These are phyloP conservation scores for Talaromyces sp. DNA, from an alignment of 2,329 filamentous ascomycete species.

Conservation along the genomic window DNA sequence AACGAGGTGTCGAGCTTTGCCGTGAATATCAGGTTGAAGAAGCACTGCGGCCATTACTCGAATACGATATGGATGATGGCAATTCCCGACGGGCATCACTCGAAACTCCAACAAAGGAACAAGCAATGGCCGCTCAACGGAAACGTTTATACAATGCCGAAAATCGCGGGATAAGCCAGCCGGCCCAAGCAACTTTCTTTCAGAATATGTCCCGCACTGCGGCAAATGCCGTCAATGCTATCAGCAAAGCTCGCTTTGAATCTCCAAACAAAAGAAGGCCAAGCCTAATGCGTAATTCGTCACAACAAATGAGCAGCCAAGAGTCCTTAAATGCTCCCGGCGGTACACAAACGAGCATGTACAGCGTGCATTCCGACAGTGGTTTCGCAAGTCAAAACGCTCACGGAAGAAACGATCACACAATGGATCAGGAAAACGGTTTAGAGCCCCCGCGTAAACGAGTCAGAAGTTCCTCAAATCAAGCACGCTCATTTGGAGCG, in stretches of 20 bases:
- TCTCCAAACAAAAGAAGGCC: conserved; percentile 71
- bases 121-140: conserved; percentile 92
- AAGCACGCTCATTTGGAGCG: conserved; percentile 35
- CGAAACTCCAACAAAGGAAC: conserved; percentile 96
- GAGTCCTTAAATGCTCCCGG: conserved; percentile 62
- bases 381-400: conserved; percentile 62
- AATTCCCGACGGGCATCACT: conserved; percentile 69
- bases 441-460: conserved; percentile 81
- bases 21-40: conserved; percentile 61
- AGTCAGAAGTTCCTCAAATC: conserved; percentile 56
- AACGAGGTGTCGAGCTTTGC: conserved; percentile 88
- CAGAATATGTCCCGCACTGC: conserved; percentile 94
- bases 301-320: conserved; percentile 52
- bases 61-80: conserved; percentile 53
- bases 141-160: conserved; percentile 90
- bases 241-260: conserved; percentile 93
- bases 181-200: conserved; percentile 82
- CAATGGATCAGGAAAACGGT: conserved; percentile 56
- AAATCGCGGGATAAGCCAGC: conserved; percentile 59
- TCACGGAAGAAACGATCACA: conserved; percentile 36
- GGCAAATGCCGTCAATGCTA: conserved; percentile 87
- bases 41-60: conserved; percentile 46
- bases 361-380: conserved; percentile 69
- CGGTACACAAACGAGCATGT: conserved; percentile 77
- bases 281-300: conserved; percentile 67